Percentiles rank a stretch among this genome's conserved stretches.
These are phyloP conservation scores for Ophiostoma piceae DNA, from an alignment of 2,329 filamentous ascomycete species.

Conservation along the genomic window DNA sequence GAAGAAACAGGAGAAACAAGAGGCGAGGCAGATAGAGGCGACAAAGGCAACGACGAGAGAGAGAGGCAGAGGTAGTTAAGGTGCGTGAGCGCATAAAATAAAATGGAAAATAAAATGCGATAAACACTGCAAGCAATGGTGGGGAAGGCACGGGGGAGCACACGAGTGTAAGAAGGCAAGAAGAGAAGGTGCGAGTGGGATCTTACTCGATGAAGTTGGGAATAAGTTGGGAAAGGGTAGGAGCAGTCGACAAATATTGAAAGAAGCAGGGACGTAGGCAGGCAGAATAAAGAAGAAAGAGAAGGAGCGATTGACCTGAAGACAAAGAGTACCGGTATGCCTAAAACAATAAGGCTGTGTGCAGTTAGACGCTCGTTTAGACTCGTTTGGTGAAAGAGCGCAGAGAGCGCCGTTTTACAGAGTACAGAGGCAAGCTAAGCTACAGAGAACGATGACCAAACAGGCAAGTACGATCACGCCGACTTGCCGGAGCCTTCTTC, in stretches of 20 bases:
- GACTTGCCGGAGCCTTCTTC: neutral
- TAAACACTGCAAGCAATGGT: neutral
- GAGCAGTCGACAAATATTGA: neutral
- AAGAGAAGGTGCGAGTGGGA: neutral
- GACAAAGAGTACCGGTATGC: neutral
- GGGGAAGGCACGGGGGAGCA: slow-evolving; percentile 17
- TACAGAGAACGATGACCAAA: neutral
- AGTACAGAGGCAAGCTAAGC: neutral
- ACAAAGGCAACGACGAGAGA: neutral
- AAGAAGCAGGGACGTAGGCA: neutral
- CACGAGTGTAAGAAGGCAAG: neutral
- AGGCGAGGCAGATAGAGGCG: neutral
- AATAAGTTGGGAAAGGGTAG: neutral
- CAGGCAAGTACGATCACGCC: neutral
- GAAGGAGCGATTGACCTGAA: neutral
- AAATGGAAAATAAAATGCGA: slow-evolving; percentile 3
- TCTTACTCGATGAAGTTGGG: neutral
- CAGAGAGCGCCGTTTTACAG: neutral
- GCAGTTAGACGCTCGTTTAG: neutral
- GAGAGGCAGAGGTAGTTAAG: neutral
- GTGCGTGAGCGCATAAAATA: neutral
- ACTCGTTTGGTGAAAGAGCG: neutral
- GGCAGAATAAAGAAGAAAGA: neutral
- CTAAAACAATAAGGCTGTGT: neutral
- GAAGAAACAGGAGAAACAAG: slow-evolving; percentile 1